A percentile compares a stretch with the other conserved stretches of the same genome.
Evolutionary conservation across 148 eudicot species (phyloP).

Genomic region (Rhododendron griersonianum): DNA sequence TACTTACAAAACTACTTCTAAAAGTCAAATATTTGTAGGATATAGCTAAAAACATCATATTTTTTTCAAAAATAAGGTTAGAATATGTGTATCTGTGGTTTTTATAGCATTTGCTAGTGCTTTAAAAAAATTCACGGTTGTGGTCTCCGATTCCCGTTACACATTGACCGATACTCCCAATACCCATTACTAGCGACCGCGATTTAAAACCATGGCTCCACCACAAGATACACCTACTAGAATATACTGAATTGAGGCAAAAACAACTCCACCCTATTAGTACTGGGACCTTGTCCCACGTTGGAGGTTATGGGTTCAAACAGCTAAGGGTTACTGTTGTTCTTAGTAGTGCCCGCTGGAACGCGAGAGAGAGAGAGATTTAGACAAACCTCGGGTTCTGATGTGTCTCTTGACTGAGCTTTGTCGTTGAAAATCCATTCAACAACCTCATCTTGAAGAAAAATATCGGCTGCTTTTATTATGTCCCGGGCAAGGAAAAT

Average conservation of each 20-base stretch:
- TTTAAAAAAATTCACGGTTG: too few relatives aligned
- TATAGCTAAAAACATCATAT: too few relatives aligned
- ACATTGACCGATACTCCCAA: too few relatives aligned
- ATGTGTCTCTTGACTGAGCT: slow-evolving; percentile 17
- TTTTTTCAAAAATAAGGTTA: too few relatives aligned
- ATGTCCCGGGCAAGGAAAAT: slow-evolving; percentile 70
- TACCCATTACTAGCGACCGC: too few relatives aligned
- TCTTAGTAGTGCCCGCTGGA: not conserved
- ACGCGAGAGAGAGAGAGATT: too few relatives aligned
- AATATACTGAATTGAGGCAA: not conserved
- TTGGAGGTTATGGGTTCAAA: not conserved
- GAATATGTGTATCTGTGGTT: too few relatives aligned
- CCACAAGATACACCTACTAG: not conserved
- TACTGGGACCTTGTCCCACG: not conserved
- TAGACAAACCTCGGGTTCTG: slow-evolving; percentile 43
- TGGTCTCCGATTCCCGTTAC: too few relatives aligned
- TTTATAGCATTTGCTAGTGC: too few relatives aligned
- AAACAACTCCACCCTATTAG: not conserved
- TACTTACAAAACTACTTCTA: too few relatives aligned
- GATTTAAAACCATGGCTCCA: not conserved
- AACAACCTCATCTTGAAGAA: slow-evolving; percentile 55
- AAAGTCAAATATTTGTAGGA: too few relatives aligned
- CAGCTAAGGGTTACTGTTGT: not conserved
- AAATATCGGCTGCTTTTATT: slow-evolving; percentile 65
- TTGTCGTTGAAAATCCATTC: slow-evolving; percentile 29